Percentiles rank a stretch among this genome's conserved stretches.
Conservation (phyloP, 192 early-diverging fungal genomes). For the Backusella macrospora region DNA sequence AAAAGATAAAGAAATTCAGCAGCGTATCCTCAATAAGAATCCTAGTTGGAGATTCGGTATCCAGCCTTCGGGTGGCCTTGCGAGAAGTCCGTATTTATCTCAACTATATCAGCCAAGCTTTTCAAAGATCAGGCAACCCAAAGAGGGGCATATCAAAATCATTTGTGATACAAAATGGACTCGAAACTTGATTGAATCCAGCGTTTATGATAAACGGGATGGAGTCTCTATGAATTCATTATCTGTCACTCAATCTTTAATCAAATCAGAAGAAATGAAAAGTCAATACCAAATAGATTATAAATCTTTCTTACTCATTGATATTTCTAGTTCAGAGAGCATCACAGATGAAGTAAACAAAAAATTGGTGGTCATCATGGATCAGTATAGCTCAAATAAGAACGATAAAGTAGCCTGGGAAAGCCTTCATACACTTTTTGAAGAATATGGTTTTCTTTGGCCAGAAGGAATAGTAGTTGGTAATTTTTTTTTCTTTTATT, state of each 20-base stretch:
- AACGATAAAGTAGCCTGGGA: not conserved
- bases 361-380: not conserved
- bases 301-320: not conserved
- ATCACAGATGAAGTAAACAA: not conserved
- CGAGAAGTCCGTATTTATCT: conserved; percentile 2
- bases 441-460: conserved; percentile 11
- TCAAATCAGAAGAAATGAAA: not conserved
- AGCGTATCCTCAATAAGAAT: not conserved
- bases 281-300: not conserved
- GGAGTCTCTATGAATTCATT: not conserved
- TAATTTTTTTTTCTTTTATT: not conserved
- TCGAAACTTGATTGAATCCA: not conserved
- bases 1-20: not conserved
- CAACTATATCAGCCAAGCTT: not conserved
- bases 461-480: not conserved
- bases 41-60: conserved; percentile 3
- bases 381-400: not conserved
- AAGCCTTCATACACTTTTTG: not conserved
- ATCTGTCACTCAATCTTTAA: not conserved
- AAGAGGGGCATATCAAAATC: not conserved
- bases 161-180: not conserved
- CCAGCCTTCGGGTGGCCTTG: not conserved
- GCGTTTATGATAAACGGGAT: not conserved
- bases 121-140: not conserved
- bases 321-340: not conserved